These are phyloP conservation scores for Crocinoboletus sp. DNA, from an alignment of 1,284 basidiomycete genomes.

Conservation along the genomic window DNA sequence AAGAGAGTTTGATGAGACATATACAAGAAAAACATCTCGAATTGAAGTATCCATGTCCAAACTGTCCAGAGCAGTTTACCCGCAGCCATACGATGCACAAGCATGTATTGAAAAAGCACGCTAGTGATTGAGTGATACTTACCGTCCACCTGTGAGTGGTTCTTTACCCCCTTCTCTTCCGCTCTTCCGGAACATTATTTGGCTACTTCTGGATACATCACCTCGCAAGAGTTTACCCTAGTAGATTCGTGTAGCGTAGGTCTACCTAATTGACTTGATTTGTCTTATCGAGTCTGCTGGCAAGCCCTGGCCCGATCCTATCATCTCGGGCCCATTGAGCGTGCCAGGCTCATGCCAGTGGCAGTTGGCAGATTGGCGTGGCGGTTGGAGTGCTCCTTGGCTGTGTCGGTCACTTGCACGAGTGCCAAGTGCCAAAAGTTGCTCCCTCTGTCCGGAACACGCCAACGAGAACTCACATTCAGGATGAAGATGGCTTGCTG, in stretches of 20 bases:
- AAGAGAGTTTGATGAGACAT: conserved; percentile 28
- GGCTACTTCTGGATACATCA: conserved; percentile 9
- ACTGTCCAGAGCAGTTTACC: conserved; percentile 25
- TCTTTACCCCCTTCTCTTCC: too few relatives aligned
- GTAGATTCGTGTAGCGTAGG: neutral
- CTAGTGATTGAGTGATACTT: neutral
- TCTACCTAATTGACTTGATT: conserved; percentile 8
- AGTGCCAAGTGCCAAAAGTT: too few relatives aligned
- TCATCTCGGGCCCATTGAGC: too few relatives aligned
- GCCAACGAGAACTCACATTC: too few relatives aligned
- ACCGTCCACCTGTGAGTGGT: conserved; percentile 7
- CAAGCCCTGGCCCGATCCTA: too few relatives aligned
- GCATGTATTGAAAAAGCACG: conserved; percentile 15
- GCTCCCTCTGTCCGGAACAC: too few relatives aligned
- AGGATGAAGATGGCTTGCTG: too few relatives aligned
- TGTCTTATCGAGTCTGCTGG: too few relatives aligned
- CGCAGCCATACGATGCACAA: conserved; percentile 23
- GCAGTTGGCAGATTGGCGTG: too few relatives aligned
- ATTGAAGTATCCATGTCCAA: conserved; percentile 14
- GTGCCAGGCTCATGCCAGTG: too few relatives aligned
- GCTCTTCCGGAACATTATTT: neutral
- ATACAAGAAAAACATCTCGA: conserved; percentile 28
- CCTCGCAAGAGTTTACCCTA: neutral
- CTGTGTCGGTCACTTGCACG: too few relatives aligned
- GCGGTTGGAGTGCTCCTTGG: too few relatives aligned